Evolutionary conservation across 1,284 basidiomycete species (phyloP).

Genomic region (Exsudoporus floridanus): DNA sequence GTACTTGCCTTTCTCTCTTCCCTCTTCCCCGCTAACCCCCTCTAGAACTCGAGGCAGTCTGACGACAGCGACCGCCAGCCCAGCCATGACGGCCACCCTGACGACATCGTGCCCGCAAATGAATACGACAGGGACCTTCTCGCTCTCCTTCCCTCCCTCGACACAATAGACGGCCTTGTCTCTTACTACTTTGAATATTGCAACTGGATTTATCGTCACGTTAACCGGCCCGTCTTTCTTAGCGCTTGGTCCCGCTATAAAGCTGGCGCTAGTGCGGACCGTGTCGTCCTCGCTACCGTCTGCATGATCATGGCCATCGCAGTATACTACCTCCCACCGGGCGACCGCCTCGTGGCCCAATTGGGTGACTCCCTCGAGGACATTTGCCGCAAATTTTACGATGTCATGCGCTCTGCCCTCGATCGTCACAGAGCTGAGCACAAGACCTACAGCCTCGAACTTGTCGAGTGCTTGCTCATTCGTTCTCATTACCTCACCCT

Average conservation of each 20-base stretch:
- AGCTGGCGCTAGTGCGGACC: constrained; percentile 59
- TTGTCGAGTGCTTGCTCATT: constrained; percentile 70
- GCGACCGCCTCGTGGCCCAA: constrained; percentile 56
- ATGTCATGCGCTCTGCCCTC: constrained; percentile 64
- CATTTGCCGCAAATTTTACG: constrained; percentile 61
- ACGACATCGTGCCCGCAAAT: constrained; percentile 44
- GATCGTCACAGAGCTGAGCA: constrained; percentile 59
- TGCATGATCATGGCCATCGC: constrained; percentile 71
- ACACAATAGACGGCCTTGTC: constrained; percentile 69
- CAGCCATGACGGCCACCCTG: constrained; percentile 43
- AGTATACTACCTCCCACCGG: constrained; percentile 64
- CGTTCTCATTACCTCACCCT: constrained; percentile 69
- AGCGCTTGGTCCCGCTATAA: constrained; percentile 73
- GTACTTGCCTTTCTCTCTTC: constrained; percentile 38
- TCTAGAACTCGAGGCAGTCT: constrained; percentile 47
- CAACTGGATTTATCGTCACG: constrained; percentile 80
- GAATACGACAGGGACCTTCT: constrained; percentile 74
- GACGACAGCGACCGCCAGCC: constrained; percentile 53
- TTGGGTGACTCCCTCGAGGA: constrained; percentile 53
- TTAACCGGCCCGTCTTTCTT: constrained; percentile 61
- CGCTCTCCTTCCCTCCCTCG: constrained; percentile 57
- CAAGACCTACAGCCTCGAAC: constrained; percentile 66
- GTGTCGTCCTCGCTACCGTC: constrained; percentile 65
- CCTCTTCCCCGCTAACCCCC: constrained; percentile 13
- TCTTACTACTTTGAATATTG: constrained; percentile 78